Percentiles rank a stretch among this genome's conserved stretches.
Evolutionary conservation across 179 eudicot genomes (phyloP).

Genomic region (Corrigiola litoralis): DNA sequence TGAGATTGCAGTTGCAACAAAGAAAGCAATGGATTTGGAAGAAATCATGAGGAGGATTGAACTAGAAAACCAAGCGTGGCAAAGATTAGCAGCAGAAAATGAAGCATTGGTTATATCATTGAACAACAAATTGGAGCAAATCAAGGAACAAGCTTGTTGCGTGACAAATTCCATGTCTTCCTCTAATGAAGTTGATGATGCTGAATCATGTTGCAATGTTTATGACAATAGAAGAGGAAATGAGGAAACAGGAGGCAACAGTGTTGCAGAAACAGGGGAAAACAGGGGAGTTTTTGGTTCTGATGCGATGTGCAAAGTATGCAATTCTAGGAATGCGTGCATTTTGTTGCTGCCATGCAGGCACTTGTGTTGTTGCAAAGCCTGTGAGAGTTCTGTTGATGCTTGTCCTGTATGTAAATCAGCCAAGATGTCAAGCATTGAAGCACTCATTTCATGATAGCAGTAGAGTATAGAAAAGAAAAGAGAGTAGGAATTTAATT

Average conservation of each 20-base stretch:
- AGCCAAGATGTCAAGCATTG: conserved; percentile 50
- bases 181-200: conserved; percentile 43
- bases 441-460: conserved; percentile 44
- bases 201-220: conserved; percentile 54
- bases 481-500: background rate
- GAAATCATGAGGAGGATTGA: conserved; percentile 45
- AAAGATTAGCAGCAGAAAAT: conserved; percentile 53
- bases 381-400: conserved; percentile 50
- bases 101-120: conserved; percentile 45
- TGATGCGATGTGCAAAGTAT: conserved; percentile 37
- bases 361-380: conserved; percentile 66
- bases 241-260: background rate
- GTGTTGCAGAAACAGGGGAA: conserved; percentile 4
- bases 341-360: conserved; percentile 72
- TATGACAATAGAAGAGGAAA: conserved; percentile 1
- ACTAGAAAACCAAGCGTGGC: conserved; percentile 59
- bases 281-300: background rate
- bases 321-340: conserved; percentile 44
- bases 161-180: conserved; percentile 1
- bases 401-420: conserved; percentile 75
- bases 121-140: conserved; percentile 42
- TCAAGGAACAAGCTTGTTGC: conserved; percentile 29
- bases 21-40: conserved; percentile 48
- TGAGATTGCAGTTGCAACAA: conserved; percentile 44
- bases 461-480: background rate